Conservation (phyloP, 495 filamentous ascomycete species). For the Penicillium maclennaniae region DNA sequence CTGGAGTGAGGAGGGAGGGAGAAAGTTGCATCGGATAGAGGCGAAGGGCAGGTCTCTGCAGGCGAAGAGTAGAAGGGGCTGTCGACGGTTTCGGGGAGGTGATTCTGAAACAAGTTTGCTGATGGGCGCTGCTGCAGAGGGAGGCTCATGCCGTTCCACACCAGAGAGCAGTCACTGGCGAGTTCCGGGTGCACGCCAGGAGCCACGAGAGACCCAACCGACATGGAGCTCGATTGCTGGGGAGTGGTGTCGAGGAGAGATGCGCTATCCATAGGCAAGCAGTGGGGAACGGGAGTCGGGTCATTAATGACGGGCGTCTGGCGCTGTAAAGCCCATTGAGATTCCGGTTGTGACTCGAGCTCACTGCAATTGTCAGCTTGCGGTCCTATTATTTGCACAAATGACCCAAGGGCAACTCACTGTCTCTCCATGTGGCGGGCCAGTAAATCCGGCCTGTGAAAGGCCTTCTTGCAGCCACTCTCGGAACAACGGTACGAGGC, state of each 20-base stretch:
- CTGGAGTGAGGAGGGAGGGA: slow-evolving; percentile 36
- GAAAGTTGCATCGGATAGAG: slow-evolving; percentile 37
- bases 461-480: slow-evolving; percentile 69
- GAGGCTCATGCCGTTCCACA: slow-evolving; percentile 40
- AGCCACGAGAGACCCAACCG: slow-evolving; percentile 43
- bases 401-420: slow-evolving; percentile 55
- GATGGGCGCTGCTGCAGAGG: slow-evolving; percentile 32
- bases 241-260: slow-evolving; percentile 28
- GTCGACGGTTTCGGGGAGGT: slow-evolving; percentile 37
- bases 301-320: slow-evolving; percentile 21
- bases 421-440: slow-evolving; percentile 78
- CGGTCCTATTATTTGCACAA: neutral
- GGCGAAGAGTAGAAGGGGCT: slow-evolving; percentile 41
- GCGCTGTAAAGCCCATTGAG: slow-evolving; percentile 32
- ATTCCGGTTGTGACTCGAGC: slow-evolving; percentile 38
- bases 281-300: slow-evolving; percentile 26
- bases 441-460: slow-evolving; percentile 76
- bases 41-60: slow-evolving; percentile 44
- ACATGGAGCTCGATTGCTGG: slow-evolving; percentile 38
- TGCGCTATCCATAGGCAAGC: slow-evolving; percentile 24
- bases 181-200: slow-evolving; percentile 42
- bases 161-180: slow-evolving; percentile 31
- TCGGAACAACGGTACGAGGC: slow-evolving; percentile 64
- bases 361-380: slow-evolving; percentile 26
- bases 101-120: slow-evolving; percentile 31